A percentile compares a stretch with the other conserved stretches of the same genome.
Evolutionary conservation across 2,329 filamentous ascomycete species (phyloP).

Genomic region (Beauveria medogensis): DNA sequence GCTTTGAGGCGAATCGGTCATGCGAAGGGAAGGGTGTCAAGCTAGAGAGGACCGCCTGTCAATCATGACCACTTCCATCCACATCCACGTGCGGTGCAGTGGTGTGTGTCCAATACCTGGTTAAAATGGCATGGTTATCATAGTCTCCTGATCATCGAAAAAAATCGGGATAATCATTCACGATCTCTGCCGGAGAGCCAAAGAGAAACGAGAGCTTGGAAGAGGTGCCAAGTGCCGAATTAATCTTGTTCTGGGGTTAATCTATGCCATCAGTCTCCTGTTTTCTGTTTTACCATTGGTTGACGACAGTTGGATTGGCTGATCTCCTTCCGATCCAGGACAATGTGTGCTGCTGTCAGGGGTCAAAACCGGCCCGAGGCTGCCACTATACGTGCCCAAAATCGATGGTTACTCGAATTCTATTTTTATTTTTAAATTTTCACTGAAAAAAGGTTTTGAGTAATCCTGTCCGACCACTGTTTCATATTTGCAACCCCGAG

Average conservation of each 20-base stretch:
- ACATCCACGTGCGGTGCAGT: not conserved
- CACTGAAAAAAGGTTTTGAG: too few relatives aligned
- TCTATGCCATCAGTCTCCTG: not conserved
- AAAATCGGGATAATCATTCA: too few relatives aligned
- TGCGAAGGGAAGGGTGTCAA: not conserved
- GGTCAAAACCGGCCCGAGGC: too few relatives aligned
- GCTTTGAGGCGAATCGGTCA: not conserved
- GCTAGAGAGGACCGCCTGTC: not conserved
- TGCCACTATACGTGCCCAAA: too few relatives aligned
- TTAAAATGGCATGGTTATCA: too few relatives aligned
- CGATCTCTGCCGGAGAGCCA: too few relatives aligned
- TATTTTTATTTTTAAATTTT: too few relatives aligned
- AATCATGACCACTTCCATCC: not conserved
- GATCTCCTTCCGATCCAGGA: not conserved
- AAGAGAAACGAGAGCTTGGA: too few relatives aligned
- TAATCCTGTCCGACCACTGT: not conserved
- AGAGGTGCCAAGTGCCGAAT: not conserved
- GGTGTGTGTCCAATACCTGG: too few relatives aligned
- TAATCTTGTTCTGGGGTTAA: not conserved
- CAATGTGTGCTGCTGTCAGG: not conserved
- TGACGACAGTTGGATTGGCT: not conserved
- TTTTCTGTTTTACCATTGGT: not conserved
- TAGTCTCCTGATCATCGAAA: too few relatives aligned
- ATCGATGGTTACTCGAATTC: too few relatives aligned
- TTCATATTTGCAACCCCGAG: too few relatives aligned